Percentiles rank a stretch among this genome's conserved stretches.
These are phyloP conservation scores for Tulasnella sp. DNA, from an alignment of 768 basidiomycete species.

Conservation along the genomic window DNA sequence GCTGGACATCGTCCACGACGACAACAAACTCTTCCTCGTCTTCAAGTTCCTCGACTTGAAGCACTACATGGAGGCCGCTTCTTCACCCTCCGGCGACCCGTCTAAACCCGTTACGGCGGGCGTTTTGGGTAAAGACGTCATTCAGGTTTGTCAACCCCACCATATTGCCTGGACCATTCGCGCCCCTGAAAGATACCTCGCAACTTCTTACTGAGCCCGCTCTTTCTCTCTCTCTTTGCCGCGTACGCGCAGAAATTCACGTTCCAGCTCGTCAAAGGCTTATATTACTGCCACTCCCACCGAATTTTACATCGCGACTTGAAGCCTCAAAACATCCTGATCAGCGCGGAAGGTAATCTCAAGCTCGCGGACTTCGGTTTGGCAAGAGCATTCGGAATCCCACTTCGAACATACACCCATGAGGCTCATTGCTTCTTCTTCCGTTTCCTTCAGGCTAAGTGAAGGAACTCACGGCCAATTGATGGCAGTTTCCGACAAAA, in stretches of 20 bases:
- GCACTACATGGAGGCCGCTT: slow-evolving; percentile 80
- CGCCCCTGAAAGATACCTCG: neutral
- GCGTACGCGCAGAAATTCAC: slow-evolving; percentile 84
- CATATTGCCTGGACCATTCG: neutral
- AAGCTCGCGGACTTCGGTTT: slow-evolving; percentile 97
- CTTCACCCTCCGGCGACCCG: neutral
- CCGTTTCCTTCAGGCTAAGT: neutral
- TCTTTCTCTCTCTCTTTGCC: no score
- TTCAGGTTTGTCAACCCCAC: slow-evolving; percentile 45
- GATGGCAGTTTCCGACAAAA: neutral
- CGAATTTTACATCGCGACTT: slow-evolving; percentile 96
- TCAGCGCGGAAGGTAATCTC: slow-evolving; percentile 82
- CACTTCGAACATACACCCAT: slow-evolving; percentile 98
- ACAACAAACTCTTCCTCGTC: slow-evolving; percentile 95
- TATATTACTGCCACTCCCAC: slow-evolving; percentile 92
- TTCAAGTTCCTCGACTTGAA: slow-evolving; percentile 98
- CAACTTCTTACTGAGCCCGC: neutral
- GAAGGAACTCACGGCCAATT: neutral
- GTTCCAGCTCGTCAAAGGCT: slow-evolving; percentile 83
- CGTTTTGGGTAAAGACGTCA: slow-evolving; percentile 39
- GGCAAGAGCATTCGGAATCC: slow-evolving; percentile 95
- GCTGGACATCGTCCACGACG: slow-evolving; percentile 93
- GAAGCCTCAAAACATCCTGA: slow-evolving; percentile 93
- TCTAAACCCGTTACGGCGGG: neutral
- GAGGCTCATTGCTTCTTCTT: slow-evolving; percentile 54